Percentiles rank a stretch among this genome's conserved stretches.
Conservation (phyloP, 306 rosid species). For the Ammopiptanthus mongolicus region DNA sequence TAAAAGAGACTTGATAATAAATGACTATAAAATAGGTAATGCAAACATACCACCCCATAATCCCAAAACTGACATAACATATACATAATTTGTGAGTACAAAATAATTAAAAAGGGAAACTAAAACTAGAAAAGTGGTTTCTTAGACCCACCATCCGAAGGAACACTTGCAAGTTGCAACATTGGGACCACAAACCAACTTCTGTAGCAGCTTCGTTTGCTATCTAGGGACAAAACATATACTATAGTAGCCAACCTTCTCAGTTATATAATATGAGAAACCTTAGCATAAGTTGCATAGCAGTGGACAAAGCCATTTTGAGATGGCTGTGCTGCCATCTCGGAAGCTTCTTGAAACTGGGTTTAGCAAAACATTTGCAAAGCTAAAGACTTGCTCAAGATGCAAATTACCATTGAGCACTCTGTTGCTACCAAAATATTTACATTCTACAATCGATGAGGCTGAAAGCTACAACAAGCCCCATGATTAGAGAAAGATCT, state of each 20-base stretch:
- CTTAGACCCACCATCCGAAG: not conserved
- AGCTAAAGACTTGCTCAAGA: not conserved
- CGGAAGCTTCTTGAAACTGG: not conserved
- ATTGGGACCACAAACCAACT: not conserved
- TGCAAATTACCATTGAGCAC: not conserved
- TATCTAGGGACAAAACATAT: not conserved
- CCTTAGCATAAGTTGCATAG: not conserved
- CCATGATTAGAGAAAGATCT: constrained; percentile 61
- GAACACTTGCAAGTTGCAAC: not conserved
- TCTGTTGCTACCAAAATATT: not conserved
- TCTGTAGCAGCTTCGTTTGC: not conserved
- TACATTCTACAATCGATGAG: constrained; percentile 54
- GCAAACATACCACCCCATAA: not conserved
- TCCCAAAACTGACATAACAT: not conserved
- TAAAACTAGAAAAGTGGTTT: not conserved
- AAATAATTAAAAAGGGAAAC: not conserved
- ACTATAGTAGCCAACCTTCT: not conserved
- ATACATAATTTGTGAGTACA: not conserved
- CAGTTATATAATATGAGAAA: not conserved
- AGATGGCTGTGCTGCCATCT: not conserved
- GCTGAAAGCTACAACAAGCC: constrained; percentile 54
- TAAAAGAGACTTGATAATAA: not conserved
- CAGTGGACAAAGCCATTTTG: not conserved
- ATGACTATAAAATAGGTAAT: not conserved
- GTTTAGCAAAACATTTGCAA: not conserved